Base-by-base conservation (phyloP, 1,139 yeast species). In the Sugiyamaella japonica region DNA sequence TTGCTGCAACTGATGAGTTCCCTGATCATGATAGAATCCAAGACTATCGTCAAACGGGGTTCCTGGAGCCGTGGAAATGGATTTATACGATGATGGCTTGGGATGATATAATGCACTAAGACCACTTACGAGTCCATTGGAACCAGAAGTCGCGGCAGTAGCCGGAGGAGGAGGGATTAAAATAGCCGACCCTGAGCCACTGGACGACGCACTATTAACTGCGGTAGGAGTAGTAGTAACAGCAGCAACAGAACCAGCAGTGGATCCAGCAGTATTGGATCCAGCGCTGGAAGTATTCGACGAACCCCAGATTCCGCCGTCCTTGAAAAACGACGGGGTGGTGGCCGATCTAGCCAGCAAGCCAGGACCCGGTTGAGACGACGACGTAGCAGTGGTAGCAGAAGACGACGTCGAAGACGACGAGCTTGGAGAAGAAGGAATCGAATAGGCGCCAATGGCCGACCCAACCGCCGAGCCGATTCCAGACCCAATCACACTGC, bases 261-360 rank as follows among this genome's bases (percentile, higher is more conserved):
- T 12, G 16, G 38, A 5, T 1, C 28, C 20, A 16, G 44, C 31
- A 42, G 41, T 13, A 42, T 37, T 44, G 10, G 46, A 20, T 5
- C 44, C 52, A 20, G 25, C 25, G 25, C 9, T 31, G 10, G 48
- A 31, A 23, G 31, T 16, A 38, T 13, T 38, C n/a, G 55, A 40
- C 5, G 52, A 17, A 12, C 55, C 55, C 52, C 52, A 52, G 10
- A 47, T 48, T 10, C 49, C 52, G 31, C 51, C 52, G 38, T 47
- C 51, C 15, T 49, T 42, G 31, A 52, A 48, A 32, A 48, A 48
- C 1, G 52, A 48, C 10, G 55, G 52, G 36, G 52, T 48, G 2
- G 55, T 47, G 12, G 55, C 48, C 8, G 55, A 52, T 32, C 55
- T 47, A 12, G 55, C 38, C 13, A 48, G 23, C 10, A 48, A 40